Percentiles rank a stretch among this genome's conserved stretches.
Evolutionary conservation across 352 stramenopile genomes (phyloP).

Genomic region (Saprolegnia diclina): DNA sequence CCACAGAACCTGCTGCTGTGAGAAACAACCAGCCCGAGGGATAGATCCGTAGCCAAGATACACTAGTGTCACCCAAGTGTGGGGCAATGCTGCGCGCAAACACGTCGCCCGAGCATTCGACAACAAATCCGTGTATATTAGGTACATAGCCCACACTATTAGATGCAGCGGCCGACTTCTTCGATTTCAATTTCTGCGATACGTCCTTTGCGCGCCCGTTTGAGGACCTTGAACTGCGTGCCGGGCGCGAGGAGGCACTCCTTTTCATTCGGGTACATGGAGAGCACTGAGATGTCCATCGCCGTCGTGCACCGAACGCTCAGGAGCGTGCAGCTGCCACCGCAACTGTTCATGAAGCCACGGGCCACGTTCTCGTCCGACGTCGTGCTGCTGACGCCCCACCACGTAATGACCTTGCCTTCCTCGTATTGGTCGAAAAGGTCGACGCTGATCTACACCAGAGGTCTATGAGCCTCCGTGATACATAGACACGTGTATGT

Average conservation of each 20-base stretch:
- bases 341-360: slow-evolving; percentile 15
- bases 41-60: too few species aligned
- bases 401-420: slow-evolving; percentile 25
- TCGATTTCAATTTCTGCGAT: slow-evolving; percentile 21
- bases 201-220: slow-evolving; percentile 3
- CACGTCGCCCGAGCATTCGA: neutral
- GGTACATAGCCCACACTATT: too few species aligned
- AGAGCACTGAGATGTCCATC: slow-evolving; percentile 23
- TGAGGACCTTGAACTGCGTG: slow-evolving; percentile 19
- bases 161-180: slow-evolving; percentile 19
- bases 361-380: slow-evolving; percentile 23
- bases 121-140: neutral
- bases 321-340: slow-evolving; percentile 8
- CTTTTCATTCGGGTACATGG: slow-evolving; percentile 17
- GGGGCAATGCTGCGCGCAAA: too few species aligned
- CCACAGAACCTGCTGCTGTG: too few species aligned
- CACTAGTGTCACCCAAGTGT: too few species aligned
- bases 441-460: slow-evolving; percentile 9
- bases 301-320: slow-evolving; percentile 13
- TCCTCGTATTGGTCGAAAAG: slow-evolving; percentile 16
- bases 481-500: neutral
- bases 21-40: too few species aligned
- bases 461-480: too few species aligned
- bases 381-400: slow-evolving; percentile 16
- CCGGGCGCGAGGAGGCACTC: slow-evolving; percentile 16